Percentiles rank a stretch among this genome's conserved stretches.
Conservation (phyloP, 371 early-diverging fungal genomes). For the Mucor sp. region DNA sequence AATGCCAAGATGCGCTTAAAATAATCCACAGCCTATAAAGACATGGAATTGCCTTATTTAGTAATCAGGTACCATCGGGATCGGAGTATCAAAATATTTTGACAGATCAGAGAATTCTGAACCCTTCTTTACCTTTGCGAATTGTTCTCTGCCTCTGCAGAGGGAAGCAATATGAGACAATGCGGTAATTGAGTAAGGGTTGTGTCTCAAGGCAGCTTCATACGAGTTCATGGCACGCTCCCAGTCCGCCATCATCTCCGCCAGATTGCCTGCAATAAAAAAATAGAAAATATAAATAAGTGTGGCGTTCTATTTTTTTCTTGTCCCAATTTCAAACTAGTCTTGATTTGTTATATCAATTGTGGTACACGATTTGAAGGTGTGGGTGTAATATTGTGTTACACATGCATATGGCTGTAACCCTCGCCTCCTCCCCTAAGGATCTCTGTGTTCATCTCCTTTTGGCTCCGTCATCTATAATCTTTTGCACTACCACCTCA, state of each 20-base stretch:
- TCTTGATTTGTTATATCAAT: constrained; percentile 5
- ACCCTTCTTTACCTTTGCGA: constrained; percentile 57
- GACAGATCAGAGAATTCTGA: neutral
- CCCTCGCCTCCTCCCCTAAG: constrained; percentile 2
- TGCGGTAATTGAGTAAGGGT: constrained; percentile 83
- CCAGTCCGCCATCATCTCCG: constrained; percentile 76
- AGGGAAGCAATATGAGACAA: constrained; percentile 74
- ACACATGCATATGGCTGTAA: constrained; percentile 5
- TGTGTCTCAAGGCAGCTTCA: constrained; percentile 87
- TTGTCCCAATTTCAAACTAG: constrained; percentile 1
- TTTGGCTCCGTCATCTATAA: constrained; percentile 19
- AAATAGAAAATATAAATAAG: neutral
- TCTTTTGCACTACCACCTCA: neutral
- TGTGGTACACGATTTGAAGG: constrained; percentile 1
- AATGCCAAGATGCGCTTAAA: constrained; percentile 74
- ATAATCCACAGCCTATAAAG: constrained; percentile 2
- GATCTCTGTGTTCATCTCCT: constrained; percentile 9
- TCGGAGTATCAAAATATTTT: neutral
- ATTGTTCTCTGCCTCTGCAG: constrained; percentile 69
- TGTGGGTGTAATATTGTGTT: constrained; percentile 4
- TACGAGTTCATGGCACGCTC: constrained; percentile 84
- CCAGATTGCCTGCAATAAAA: constrained; percentile 53
- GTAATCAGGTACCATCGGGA: neutral
- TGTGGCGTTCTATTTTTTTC: constrained; percentile 17
- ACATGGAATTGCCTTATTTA: neutral